A percentile compares a stretch with the other conserved stretches of the same genome.
phyloP scores from a whole-genome alignment of 1,139 yeast genomes.

The Entelexis sorbosivorans region DNA sequence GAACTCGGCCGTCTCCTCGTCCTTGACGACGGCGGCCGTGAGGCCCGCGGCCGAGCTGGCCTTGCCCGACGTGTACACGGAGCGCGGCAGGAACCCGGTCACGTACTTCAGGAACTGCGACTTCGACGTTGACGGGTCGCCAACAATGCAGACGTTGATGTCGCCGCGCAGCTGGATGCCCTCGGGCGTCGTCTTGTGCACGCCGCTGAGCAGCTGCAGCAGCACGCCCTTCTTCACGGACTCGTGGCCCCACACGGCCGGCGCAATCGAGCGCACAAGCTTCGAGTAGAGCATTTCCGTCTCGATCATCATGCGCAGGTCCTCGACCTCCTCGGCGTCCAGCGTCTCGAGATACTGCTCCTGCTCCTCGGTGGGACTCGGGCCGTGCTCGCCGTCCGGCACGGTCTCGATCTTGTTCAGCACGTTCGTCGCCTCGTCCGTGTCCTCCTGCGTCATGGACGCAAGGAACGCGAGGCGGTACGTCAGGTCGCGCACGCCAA shows the following conservation, averaged over 20 bases:
- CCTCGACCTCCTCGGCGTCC: constrained; percentile 72
- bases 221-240: constrained; percentile 85
- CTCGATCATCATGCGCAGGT: constrained; percentile 81
- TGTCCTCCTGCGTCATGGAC: constrained; percentile 59
- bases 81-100: constrained; percentile 82
- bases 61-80: constrained; percentile 95
- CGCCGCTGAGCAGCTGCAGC: constrained; percentile 87
- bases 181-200: constrained; percentile 86
- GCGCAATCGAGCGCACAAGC: constrained; percentile 82
- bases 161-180: constrained; percentile 96
- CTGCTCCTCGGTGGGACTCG: constrained; percentile 40
- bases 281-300: constrained; percentile 79
- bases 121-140: constrained; percentile 97
- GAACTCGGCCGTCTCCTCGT: constrained; percentile 94
- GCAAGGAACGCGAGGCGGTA: constrained; percentile 87
- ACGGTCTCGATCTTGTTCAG: constrained; percentile 26
- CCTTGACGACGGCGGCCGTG: constrained; percentile 95
- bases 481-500: constrained; percentile 90
- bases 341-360: constrained; percentile 69
- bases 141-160: constrained; percentile 90
- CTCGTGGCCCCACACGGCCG: constrained; percentile 96
- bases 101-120: constrained; percentile 94
- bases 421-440: constrained; percentile 26
- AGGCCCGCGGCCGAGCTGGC: constrained; percentile 98
- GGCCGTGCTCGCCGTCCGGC: constrained; percentile 30